Conservation (phyloP, 495 filamentous ascomycete species). For the Amniculicola lignicola region DNA sequence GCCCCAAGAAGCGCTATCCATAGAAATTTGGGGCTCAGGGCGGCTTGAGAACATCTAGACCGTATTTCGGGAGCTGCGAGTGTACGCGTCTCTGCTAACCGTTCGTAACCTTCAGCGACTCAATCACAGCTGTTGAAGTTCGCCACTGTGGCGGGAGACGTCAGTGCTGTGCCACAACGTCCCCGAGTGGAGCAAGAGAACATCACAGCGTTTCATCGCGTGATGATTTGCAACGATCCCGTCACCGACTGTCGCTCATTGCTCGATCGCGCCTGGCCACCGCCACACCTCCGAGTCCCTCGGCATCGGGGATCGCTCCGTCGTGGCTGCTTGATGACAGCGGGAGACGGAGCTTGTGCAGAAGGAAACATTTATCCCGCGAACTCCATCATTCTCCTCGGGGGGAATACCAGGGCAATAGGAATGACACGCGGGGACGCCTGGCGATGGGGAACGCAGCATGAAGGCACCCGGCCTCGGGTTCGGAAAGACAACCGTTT, state of each 20-base stretch:
- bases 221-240: slow-evolving; percentile 19
- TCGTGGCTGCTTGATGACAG: background rate
- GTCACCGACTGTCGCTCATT: background rate
- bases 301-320: too few relatives aligned
- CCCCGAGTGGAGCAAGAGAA: too few relatives aligned
- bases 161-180: slow-evolving; percentile 14
- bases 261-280: background rate
- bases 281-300: background rate
- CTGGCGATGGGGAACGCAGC: background rate
- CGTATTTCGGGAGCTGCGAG: background rate
- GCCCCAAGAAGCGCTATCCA: background rate
- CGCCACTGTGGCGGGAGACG: background rate
- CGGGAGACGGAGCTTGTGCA: too few relatives aligned
- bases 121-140: too few relatives aligned
- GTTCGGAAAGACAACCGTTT: slow-evolving; percentile 13
- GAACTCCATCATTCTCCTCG: too few relatives aligned
- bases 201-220: slow-evolving; percentile 9
- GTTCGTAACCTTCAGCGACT: too few relatives aligned
- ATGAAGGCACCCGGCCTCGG: background rate
- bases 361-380: too few relatives aligned
- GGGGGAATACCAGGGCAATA: too few relatives aligned
- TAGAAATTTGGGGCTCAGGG: background rate
- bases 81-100: slow-evolving; percentile 14
- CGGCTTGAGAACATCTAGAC: background rate
- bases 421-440: too few relatives aligned